Evolutionary conservation across 2,329 filamentous ascomycete genomes (phyloP).

Genomic region (Penicillium italicum): DNA sequence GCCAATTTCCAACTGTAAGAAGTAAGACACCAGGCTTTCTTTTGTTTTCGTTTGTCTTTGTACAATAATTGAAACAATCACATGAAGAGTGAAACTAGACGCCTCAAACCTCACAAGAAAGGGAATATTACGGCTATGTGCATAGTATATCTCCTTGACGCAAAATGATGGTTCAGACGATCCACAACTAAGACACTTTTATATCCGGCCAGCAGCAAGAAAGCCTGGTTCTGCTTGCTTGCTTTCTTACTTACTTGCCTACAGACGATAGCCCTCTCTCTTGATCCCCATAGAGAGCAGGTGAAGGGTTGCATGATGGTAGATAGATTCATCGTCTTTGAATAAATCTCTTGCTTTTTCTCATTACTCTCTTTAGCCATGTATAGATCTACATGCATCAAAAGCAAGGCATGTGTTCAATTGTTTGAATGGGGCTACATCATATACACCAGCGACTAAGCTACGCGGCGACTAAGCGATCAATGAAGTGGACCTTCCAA

Average conservation of each 20-base stretch:
- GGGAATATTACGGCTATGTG: background rate
- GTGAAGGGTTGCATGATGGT: too few relatives aligned
- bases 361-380: too few relatives aligned
- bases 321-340: too few relatives aligned
- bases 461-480: too few relatives aligned
- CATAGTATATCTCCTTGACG: background rate
- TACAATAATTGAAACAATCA: background rate
- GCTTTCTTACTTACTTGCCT: too few relatives aligned
- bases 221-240: too few relatives aligned
- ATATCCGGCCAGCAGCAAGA: too few relatives aligned
- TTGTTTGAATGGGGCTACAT: background rate
- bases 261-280: too few relatives aligned
- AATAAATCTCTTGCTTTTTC: too few relatives aligned
- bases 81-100: background rate
- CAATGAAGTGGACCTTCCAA: too few relatives aligned
- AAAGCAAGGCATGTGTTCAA: background rate
- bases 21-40: background rate
- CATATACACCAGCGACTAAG: background rate
- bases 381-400: too few relatives aligned
- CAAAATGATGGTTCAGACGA: background rate
- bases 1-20: background rate
- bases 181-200: background rate
- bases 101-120: background rate
- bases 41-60: background rate
- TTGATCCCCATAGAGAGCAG: too few relatives aligned